These are phyloP conservation scores for Fagus sylvatica DNA, from an alignment of 306 rosid genomes.

Conservation along the genomic window DNA sequence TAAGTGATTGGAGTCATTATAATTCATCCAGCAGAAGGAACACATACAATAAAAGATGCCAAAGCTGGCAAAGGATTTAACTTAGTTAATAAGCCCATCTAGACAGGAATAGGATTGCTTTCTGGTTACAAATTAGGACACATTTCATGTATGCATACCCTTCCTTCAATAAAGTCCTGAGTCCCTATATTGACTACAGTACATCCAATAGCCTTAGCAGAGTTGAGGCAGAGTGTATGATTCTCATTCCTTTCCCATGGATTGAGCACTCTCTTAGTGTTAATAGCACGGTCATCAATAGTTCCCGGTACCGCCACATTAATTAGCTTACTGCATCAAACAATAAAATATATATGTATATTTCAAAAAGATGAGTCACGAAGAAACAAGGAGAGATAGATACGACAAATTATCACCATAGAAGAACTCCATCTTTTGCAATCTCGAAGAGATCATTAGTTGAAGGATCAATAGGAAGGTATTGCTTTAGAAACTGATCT, in stretches of 20 bases:
- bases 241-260: slow-evolving; percentile 99
- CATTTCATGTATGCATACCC: slow-evolving; percentile 59
- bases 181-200: slow-evolving; percentile 97
- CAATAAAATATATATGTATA: slow-evolving; percentile 2
- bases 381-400: neutral
- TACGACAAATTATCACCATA: slow-evolving; percentile 55
- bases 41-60: neutral
- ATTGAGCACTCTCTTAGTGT: slow-evolving; percentile 79
- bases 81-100: no score
- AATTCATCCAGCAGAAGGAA: neutral
- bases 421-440: slow-evolving; percentile 90
- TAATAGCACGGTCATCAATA: slow-evolving; percentile 91
- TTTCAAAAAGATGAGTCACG: neutral
- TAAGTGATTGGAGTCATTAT: no score
- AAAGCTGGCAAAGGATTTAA: no score
- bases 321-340: slow-evolving; percentile 81
- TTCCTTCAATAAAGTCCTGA: slow-evolving; percentile 96
- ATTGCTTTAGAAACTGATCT: slow-evolving; percentile 77
- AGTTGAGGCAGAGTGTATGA: slow-evolving; percentile 95
- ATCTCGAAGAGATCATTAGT: slow-evolving; percentile 89
- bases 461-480: slow-evolving; percentile 83
- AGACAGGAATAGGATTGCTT: no score
- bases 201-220: slow-evolving; percentile 99
- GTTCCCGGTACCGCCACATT: slow-evolving; percentile 97
- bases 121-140: neutral